A percentile compares a stretch with the other conserved stretches of the same genome.
phyloP scores from a whole-genome alignment of 768 basidiomycete species.

The Serendipita indica region DNA sequence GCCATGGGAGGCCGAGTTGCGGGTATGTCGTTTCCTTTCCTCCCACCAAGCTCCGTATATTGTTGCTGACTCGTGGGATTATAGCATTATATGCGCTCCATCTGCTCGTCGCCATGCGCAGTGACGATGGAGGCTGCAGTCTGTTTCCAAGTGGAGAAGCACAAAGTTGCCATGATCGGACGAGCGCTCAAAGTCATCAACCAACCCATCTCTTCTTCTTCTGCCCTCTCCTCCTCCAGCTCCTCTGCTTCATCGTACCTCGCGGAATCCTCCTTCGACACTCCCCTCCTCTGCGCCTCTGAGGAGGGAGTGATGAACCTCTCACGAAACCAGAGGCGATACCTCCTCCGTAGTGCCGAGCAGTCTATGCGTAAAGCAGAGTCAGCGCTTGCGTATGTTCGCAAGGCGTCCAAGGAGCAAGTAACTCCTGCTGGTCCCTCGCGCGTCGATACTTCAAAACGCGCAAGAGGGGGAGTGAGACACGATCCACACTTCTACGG shows the following conservation, averaged over 20 bases:
- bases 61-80: background rate
- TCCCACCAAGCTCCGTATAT: background rate
- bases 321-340: background rate
- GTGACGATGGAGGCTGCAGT: slow-evolving; percentile 1
- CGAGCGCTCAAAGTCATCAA: background rate
- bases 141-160: background rate
- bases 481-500: background rate
- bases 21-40: background rate
- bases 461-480: background rate
- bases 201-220: background rate
- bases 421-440: background rate
- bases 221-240: background rate
- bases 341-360: background rate
- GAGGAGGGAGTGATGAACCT: background rate
- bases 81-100: background rate
- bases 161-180: background rate
- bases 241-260: background rate
- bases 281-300: too few species aligned
- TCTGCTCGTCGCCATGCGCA: slow-evolving; percentile 5
- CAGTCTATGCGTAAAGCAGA: background rate
- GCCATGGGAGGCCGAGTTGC: background rate
- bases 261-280: too few species aligned
- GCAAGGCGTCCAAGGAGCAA: background rate
- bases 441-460: background rate
- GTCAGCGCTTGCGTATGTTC: background rate